Evolutionary conservation across 495 filamentous ascomycete genomes (phyloP), one percentile per base, ranked within the genome.

Genomic region (Penicillium verhagenii): DNA sequence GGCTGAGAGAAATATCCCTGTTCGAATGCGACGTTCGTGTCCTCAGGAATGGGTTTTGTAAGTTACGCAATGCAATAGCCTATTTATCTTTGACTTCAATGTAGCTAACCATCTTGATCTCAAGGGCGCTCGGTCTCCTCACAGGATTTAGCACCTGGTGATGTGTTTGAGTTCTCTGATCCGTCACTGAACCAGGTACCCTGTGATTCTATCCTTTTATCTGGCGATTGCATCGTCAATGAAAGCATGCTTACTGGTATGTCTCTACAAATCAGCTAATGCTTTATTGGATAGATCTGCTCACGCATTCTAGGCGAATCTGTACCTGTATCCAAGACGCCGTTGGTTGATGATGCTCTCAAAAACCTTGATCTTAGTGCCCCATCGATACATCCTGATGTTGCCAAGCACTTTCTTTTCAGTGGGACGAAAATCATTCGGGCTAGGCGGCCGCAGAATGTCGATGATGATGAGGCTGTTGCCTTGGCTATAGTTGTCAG

Each of bases 221-320:
- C 89, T 50, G 95, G 95, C 21, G 95, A 99, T 69, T 96, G 92
- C 69, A 97, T 99, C 57, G 92, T 99, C 55, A 99, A 99, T 67
- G 95, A 99, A 70, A 97, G 93, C 76, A 99, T 99, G 95, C 84
- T 99, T 26, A 99, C 95, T 35, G 88, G 87, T 87, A 65, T 61
- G 74, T 65, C 0, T 39, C 2, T 5, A 11, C 3, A 4, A 35
- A 16, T 25, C 19, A 35, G 9, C 11, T 9, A 5, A 24, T 16
- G 6, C 46, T 47, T 10, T 33, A 11, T 4, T 3, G n/a, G 10
- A 38, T 8, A 26, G 29, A 31, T 39, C 21, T n/a, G 42, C 63
- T 75, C 51, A 74, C 50, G 50, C 29, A 18, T 23, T 33, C 53
- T 48, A 86, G 92, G 92, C 40, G 95, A 99, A 78, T 97, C 95